A percentile compares a stretch with the other conserved stretches of the same genome.
These are phyloP conservation scores for Cyclotella cryptica DNA, from an alignment of 108 stramenopile genomes.

Conservation along the genomic window DNA sequence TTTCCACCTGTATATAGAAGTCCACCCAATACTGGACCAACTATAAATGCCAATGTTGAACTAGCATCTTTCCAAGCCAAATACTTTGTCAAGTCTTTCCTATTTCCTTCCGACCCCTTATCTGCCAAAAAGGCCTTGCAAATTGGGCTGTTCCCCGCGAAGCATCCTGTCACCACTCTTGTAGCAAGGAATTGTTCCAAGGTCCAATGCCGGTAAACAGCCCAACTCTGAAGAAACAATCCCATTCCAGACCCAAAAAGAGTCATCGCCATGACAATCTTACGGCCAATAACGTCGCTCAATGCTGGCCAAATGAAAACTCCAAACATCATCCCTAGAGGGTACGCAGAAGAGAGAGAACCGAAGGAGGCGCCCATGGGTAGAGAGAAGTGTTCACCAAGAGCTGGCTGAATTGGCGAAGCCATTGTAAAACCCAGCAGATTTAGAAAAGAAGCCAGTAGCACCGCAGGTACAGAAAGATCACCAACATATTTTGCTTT, in stretches of 20 bases:
- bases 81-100: slow-evolving; percentile 48
- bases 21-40: slow-evolving; percentile 77
- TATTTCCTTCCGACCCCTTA: slow-evolving; percentile 52
- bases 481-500: slow-evolving; percentile 8
- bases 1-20: slow-evolving; percentile 51
- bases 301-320: slow-evolving; percentile 76
- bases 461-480: slow-evolving; percentile 60
- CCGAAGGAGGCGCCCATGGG: slow-evolving; percentile 77
- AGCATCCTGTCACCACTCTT: slow-evolving; percentile 72
- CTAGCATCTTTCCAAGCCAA: slow-evolving; percentile 81
- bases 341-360: slow-evolving; percentile 77
- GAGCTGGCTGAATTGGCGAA: slow-evolving; percentile 75
- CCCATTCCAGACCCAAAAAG: slow-evolving; percentile 72
- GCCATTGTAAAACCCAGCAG: slow-evolving; percentile 87
- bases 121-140: slow-evolving; percentile 85
- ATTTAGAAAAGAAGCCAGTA: slow-evolving; percentile 71
- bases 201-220: slow-evolving; percentile 47
- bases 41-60: slow-evolving; percentile 75
- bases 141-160: slow-evolving; percentile 77
- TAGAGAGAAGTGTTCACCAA: slow-evolving; percentile 76
- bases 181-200: slow-evolving; percentile 63
- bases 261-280: slow-evolving; percentile 59
- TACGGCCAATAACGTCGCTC: slow-evolving; percentile 71
- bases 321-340: slow-evolving; percentile 81
- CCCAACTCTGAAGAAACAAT: slow-evolving; percentile 63